phyloP scores from a whole-genome alignment of 2,329 filamentous ascomycete genomes.

The Fusarium sp. region DNA sequence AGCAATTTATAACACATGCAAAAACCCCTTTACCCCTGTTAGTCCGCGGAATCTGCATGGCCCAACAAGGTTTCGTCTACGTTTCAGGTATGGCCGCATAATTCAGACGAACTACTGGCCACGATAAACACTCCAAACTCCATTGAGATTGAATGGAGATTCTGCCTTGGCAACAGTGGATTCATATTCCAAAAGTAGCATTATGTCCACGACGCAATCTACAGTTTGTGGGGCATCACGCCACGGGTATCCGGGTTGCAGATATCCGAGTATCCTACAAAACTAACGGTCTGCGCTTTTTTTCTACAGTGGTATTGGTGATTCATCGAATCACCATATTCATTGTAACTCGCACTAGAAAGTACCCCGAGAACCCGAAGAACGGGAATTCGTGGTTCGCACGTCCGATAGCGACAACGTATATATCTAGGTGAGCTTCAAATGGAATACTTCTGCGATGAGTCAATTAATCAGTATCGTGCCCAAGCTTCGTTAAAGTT shows the following conservation, averaged over 20 bases:
- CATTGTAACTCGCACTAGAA: neutral
- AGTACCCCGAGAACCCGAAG: neutral
- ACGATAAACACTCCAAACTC: neutral
- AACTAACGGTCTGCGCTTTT: neutral
- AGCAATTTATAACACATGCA: neutral
- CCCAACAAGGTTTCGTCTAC: neutral
- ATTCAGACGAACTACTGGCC: neutral
- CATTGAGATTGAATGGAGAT: neutral
- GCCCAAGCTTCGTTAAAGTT: neutral
- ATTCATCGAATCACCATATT: neutral
- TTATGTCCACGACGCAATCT: neutral
- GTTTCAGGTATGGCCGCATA: neutral
- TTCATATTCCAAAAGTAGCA: neutral
- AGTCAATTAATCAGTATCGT: neutral
- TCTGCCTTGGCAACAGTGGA: neutral
- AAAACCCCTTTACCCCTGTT: neutral
- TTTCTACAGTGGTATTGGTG: neutral
- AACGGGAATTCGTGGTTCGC: neutral
- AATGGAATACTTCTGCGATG: neutral
- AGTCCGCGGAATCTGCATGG: neutral
- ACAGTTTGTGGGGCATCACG: neutral
- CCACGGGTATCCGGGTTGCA: neutral
- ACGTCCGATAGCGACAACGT: neutral
- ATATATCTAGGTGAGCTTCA: neutral
- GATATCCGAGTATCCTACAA: neutral